phyloP scores from a whole-genome alignment of 768 basidiomycete genomes.

The Mycena rosella region DNA sequence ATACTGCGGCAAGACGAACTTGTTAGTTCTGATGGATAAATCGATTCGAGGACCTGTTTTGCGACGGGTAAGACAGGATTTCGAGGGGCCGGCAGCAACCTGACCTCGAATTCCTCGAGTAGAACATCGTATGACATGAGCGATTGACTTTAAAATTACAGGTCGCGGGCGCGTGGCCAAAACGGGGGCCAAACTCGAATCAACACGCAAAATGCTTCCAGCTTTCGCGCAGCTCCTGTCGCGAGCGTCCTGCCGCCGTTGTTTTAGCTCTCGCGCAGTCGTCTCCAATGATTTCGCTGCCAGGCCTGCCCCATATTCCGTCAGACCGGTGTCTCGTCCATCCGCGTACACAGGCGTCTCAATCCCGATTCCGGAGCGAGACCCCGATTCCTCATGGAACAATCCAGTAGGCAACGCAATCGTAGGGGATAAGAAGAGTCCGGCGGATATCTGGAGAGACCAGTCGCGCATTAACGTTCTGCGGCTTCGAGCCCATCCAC shows the following conservation, averaged over 20 bases:
- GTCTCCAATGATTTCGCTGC: neutral
- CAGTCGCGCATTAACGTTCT: slow-evolving; percentile 44
- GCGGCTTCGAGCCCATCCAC: slow-evolving; percentile 42
- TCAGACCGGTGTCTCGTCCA: neutral
- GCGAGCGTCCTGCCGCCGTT: slow-evolving; percentile 14
- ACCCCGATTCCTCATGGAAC: neutral
- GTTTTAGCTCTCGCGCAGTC: slow-evolving; percentile 15
- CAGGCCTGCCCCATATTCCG: neutral
- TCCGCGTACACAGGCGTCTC: neutral
- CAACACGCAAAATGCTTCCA: slow-evolving; percentile 13
- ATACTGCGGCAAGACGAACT: slow-evolving; percentile 71
- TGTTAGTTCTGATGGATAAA: slow-evolving; percentile 93
- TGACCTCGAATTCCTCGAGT: slow-evolving; percentile 92
- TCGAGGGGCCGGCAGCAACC: slow-evolving; percentile 25
- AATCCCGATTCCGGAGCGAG: neutral
- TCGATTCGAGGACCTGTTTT: slow-evolving; percentile 70
- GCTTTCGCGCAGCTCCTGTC: slow-evolving; percentile 15
- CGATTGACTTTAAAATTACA: no score
- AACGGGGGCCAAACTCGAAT: neutral
- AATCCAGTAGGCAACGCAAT: neutral
- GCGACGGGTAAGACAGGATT: slow-evolving; percentile 12
- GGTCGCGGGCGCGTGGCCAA: no score
- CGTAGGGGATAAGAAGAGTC: slow-evolving; percentile 23
- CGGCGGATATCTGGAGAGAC: slow-evolving; percentile 58
- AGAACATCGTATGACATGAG: slow-evolving; percentile 76